Percentiles rank a stretch among this genome's conserved stretches.
Conservation (phyloP, 441 rosid genomes). For the Arabidopsis lyrata region DNA sequence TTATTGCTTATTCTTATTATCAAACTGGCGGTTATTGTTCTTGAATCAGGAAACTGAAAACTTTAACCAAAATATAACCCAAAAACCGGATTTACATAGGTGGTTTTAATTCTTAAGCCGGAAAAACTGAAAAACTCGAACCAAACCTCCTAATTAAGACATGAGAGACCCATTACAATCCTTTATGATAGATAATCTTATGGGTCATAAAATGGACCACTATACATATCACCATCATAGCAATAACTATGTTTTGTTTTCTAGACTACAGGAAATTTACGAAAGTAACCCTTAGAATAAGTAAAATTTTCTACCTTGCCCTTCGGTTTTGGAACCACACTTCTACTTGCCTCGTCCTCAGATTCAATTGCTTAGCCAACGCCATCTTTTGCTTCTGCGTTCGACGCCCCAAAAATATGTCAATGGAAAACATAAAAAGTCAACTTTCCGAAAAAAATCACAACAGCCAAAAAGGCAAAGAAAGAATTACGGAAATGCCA, state of each 20-base stretch:
- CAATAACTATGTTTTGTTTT: conserved; percentile 19
- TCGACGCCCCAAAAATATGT: conserved; percentile 2
- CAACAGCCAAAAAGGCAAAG: not conserved
- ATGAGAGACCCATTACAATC: conserved; percentile 22
- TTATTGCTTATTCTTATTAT: not conserved
- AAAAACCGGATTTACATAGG: not conserved
- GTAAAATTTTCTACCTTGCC: conserved; percentile 63
- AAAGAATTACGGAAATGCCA: conserved; percentile 40
- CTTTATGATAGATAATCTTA: conserved; percentile 22
- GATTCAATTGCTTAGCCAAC: conserved; percentile 77
- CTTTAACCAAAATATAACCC: too few species aligned
- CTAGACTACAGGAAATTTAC: conserved; percentile 9
- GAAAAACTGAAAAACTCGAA: conserved; percentile 25
- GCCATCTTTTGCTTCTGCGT: conserved; percentile 83
- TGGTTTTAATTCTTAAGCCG: conserved; percentile 52
- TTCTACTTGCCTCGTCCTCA: conserved; percentile 86
- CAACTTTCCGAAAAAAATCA: not conserved
- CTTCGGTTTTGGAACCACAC: conserved; percentile 98
- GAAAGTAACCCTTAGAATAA: conserved; percentile 19
- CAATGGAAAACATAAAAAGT: conserved; percentile 4
- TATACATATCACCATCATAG: conserved; percentile 24
- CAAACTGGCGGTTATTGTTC: too few species aligned
- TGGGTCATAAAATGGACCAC: conserved; percentile 39
- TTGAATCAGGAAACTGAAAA: too few species aligned
- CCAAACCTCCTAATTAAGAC: not conserved